phyloP scores from a whole-genome alignment of 805 yeast species.

The Grigorovia yakushimaensis region DNA sequence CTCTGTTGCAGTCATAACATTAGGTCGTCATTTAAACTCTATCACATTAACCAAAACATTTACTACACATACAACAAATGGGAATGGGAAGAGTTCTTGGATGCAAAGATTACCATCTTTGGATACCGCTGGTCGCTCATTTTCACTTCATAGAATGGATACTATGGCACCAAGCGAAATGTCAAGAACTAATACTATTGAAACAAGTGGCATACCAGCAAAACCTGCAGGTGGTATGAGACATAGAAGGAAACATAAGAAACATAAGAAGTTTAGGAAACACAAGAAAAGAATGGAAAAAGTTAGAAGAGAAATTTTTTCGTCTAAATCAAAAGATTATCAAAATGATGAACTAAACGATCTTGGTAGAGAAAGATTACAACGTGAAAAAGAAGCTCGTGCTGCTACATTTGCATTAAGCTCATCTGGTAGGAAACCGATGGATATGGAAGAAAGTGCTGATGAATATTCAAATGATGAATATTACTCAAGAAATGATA shows the following conservation, averaged over 20 bases:
- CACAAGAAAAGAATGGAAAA: conserved; percentile 24
- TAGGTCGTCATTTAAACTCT: conserved; percentile 81
- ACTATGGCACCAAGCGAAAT: conserved; percentile 30
- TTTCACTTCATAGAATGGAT: conserved; percentile 76
- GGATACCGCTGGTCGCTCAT: conserved; percentile 57
- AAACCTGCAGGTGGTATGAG: conserved; percentile 70
- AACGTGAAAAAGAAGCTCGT: conserved; percentile 35
- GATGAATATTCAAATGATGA: neutral
- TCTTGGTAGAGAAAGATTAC: conserved; percentile 29
- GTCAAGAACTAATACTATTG: conserved; percentile 36
- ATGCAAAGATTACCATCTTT: conserved; percentile 74
- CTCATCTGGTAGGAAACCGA: conserved; percentile 10
- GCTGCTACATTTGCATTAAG: conserved; percentile 36
- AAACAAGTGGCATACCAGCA: conserved; percentile 54
- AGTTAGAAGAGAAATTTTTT: conserved; percentile 5
- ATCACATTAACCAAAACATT: conserved; percentile 89
- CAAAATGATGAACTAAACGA: conserved; percentile 23
- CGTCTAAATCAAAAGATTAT: conserved; percentile 8
- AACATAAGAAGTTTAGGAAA: conserved; percentile 23
- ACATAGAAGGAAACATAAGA: conserved; percentile 35
- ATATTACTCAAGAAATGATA: neutral
- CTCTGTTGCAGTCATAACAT: conserved; percentile 63
- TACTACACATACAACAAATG: conserved; percentile 58
- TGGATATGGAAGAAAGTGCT: conserved; percentile 2
- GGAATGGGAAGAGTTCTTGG: conserved; percentile 55